A percentile compares a stretch with the other conserved stretches of the same genome.
Conservation (phyloP, 768 basidiomycete species). For the Coprinopsis sp. region DNA sequence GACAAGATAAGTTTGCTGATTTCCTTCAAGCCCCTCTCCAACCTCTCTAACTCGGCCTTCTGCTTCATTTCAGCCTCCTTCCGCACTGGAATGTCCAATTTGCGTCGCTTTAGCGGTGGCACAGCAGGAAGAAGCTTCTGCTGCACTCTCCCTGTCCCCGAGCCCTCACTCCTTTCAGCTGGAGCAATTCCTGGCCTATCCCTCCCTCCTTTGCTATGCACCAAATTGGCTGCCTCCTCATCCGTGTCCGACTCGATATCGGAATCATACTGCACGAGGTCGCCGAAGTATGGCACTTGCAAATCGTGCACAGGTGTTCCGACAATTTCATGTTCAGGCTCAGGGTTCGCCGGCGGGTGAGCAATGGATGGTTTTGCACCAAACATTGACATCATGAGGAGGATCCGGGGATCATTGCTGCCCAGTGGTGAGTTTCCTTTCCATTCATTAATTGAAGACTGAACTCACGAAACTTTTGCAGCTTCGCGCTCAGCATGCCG, state of each 20-base stretch:
- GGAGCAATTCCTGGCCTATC: not conserved
- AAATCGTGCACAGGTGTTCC: not conserved
- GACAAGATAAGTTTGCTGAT: slow-evolving; percentile 22
- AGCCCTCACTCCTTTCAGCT: not conserved
- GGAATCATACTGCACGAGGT: not conserved
- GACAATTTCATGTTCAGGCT: not conserved
- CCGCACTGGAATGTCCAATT: slow-evolving; percentile 18
- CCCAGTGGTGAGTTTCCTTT: not conserved
- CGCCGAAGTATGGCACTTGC: not conserved
- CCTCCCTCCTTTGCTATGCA: not conserved
- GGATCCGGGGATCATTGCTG: not conserved
- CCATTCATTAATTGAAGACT: not conserved
- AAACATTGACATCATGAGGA: not conserved
- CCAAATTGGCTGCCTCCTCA: too few species aligned
- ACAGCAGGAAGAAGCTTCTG: not conserved
- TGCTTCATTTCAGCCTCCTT: slow-evolving; percentile 1
- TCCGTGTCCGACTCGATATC: too few species aligned
- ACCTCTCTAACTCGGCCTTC: slow-evolving; percentile 2
- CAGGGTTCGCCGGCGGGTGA: not conserved
- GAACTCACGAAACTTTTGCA: not conserved
- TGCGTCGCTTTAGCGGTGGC: slow-evolving; percentile 18
- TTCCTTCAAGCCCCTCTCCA: slow-evolving; percentile 14
- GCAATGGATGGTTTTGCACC: too few species aligned
- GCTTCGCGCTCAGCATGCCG: not conserved
- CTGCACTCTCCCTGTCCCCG: not conserved